phyloP scores from a whole-genome alignment of 1,139 yeast genomes.

The Magnusiomyces paraingens region DNA sequence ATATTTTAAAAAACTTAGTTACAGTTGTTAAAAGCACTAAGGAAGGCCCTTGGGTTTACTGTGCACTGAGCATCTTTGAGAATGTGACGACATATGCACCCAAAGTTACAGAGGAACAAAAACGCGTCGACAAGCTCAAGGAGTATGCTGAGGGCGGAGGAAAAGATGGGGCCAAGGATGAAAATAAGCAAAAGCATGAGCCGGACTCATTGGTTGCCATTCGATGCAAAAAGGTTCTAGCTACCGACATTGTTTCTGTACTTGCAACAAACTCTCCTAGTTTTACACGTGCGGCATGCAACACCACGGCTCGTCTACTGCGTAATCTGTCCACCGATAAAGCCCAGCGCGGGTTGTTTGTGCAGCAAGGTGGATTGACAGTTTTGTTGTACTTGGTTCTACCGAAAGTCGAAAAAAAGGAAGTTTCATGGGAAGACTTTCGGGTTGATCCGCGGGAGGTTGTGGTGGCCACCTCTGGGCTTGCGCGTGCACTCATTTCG shows the following conservation, averaged over 20 bases:
- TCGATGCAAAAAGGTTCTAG: slow-evolving; percentile 26
- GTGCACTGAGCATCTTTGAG: slow-evolving; percentile 29
- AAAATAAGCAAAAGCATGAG: slow-evolving; percentile 20
- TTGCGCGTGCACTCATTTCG: slow-evolving; percentile 34
- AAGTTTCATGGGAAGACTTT: slow-evolving; percentile 8
- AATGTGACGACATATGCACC: slow-evolving; percentile 33
- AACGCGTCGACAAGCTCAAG: slow-evolving; percentile 28
- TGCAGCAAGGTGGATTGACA: slow-evolving; percentile 35
- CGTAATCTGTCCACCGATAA: slow-evolving; percentile 32
- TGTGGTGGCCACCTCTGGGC: slow-evolving; percentile 29
- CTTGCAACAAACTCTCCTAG: slow-evolving; percentile 26
- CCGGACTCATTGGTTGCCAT: slow-evolving; percentile 23
- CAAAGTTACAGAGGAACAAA: slow-evolving; percentile 30
- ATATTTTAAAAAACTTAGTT: slow-evolving; percentile 21
- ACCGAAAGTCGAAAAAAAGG: slow-evolving; percentile 10
- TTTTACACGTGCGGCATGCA: slow-evolving; percentile 28
- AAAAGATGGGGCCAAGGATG: slow-evolving; percentile 19
- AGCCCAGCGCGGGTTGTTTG: slow-evolving; percentile 25
- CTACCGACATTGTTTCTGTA: slow-evolving; percentile 23
- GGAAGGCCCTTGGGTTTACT: slow-evolving; percentile 28
- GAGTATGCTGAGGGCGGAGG: slow-evolving; percentile 24
- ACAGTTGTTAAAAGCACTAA: slow-evolving; percentile 12
- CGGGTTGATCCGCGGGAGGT: slow-evolving; percentile 19
- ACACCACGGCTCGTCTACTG: slow-evolving; percentile 27
- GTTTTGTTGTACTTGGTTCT: slow-evolving; percentile 29